Evolutionary conservation across 177 flowering plant species (phyloP), one percentile per base, ranked within the genome.

Genomic region (Vitis hybrid): DNA sequence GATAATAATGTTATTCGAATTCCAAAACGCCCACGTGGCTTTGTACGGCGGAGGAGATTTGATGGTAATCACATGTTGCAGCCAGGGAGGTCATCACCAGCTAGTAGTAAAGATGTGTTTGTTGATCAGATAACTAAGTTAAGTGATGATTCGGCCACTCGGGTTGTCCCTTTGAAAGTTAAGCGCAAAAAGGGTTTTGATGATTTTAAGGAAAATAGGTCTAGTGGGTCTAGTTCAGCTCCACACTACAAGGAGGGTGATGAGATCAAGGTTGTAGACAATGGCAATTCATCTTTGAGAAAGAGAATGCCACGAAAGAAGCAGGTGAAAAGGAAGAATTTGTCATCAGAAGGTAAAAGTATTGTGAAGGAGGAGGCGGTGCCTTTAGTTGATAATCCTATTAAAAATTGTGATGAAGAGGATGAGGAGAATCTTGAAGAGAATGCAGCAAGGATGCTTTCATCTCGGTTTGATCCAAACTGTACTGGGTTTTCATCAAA

Each of bases 381-480:
- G 62, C 72, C 71, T n/a, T 18, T 65, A 21, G 55, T 50, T 62
- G 74, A 69, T 57, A 73, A 70, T 21, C 52, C 71, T 61, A 39
- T 17, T 3, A 73, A 69, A 62, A 17, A 18, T 17, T 32, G 65
- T 64, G 73, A 76, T 23, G 76, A 83, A 54, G 94, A 87, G 11
- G 92, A 91, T 75, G 97, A 92, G 74, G 95, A 93, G 73, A 91
- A 94, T 72, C 97, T 96, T 64, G 99, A 96, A 72, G 89, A 87
- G 74, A 96, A 96, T 88, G 99, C 99, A 55, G 98, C 98, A 6
- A 92, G 87, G 86, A 96, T 96, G 99, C 92, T 96, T 21, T 94
- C 95, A 1, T 94, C 99, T 62, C 82, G 98, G 72, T 95, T 95
- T 81, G 94, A 95, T 75, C 96, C 99, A 6, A 89, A 82, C 71